A percentile compares a stretch with the other conserved stretches of the same genome.
Conservation (phyloP, 2,329 filamentous ascomycete genomes). For the Colletotrichum lupini region DNA sequence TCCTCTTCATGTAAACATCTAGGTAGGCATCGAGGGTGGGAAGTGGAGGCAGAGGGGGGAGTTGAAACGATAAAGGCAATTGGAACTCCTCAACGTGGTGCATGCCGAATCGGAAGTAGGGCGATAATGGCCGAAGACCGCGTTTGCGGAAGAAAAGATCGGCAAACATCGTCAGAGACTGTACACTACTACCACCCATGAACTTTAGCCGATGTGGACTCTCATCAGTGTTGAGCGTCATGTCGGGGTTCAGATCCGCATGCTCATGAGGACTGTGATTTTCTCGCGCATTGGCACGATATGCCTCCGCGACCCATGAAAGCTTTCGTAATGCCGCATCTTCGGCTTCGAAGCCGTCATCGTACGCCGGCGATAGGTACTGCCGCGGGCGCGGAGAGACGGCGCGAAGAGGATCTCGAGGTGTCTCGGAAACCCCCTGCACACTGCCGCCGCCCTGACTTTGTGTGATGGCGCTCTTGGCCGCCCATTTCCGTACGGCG, state of each 20-base stretch:
- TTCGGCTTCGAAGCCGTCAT: constrained; percentile 13
- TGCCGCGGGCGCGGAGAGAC: constrained; percentile 5
- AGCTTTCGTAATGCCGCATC: constrained; percentile 3
- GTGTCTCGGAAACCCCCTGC: neutral
- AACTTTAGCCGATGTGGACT: constrained; percentile 38
- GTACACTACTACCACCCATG: constrained; percentile 39
- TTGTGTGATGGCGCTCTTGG: constrained; percentile 28
- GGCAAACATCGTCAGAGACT: constrained; percentile 40
- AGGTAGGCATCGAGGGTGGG: constrained; percentile 23
- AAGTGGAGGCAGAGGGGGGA: constrained; percentile 33
- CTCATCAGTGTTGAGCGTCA: constrained; percentile 40
- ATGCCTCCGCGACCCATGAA: constrained; percentile 22
- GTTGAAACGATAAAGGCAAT: constrained; percentile 29
- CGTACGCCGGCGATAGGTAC: constrained; percentile 17
- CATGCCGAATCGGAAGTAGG: constrained; percentile 40
- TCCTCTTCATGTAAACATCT: constrained; percentile 35
- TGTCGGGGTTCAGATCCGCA: constrained; percentile 35
- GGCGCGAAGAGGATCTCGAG: constrained; percentile 4
- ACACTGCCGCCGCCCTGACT: constrained; percentile 11
- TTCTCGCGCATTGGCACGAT: constrained; percentile 18
- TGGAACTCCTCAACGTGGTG: constrained; percentile 39
- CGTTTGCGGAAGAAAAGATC: constrained; percentile 39
- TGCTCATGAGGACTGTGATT: constrained; percentile 15
- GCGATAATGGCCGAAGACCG: constrained; percentile 35
- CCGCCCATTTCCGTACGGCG: constrained; percentile 36